Percentiles rank a stretch among this genome's conserved stretches.
Conservation (phyloP, 495 filamentous ascomycete genomes). For the Hypoxylon subgilvum region DNA sequence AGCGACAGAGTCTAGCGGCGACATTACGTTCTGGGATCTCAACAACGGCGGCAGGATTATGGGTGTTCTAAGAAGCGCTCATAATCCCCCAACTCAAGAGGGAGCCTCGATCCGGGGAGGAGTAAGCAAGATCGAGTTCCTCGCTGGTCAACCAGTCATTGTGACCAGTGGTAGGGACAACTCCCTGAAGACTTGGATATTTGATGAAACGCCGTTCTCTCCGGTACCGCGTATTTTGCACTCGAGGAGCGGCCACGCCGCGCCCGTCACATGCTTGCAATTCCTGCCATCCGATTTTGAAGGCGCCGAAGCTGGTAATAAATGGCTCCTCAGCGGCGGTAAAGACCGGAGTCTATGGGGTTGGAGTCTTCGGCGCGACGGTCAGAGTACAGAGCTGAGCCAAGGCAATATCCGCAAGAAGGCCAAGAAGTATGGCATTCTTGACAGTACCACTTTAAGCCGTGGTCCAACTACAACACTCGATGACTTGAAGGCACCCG, state of each 20-base stretch:
- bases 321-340: constrained; percentile 92
- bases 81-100: constrained; percentile 69
- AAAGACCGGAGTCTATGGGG: constrained; percentile 91
- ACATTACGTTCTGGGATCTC: constrained; percentile 95
- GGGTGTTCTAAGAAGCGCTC: constrained; percentile 82
- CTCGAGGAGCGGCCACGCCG: constrained; percentile 83
- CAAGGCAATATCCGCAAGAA: constrained; percentile 84
- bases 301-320: constrained; percentile 82
- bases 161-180: constrained; percentile 92
- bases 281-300: constrained; percentile 88
- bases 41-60: constrained; percentile 82
- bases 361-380: constrained; percentile 91
- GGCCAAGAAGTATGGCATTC: constrained; percentile 78
- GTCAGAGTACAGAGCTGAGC: constrained; percentile 90
- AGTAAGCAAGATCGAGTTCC: constrained; percentile 82
- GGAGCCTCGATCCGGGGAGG: constrained; percentile 56
- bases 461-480: constrained; percentile 63
- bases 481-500: constrained; percentile 83
- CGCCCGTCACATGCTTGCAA: constrained; percentile 74
- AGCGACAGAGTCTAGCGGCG: constrained; percentile 70
- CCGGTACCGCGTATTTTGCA: constrained; percentile 84
- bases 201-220: constrained; percentile 85
- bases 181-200: constrained; percentile 91
- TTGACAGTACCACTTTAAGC: constrained; percentile 53
- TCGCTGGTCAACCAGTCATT: constrained; percentile 88